Conservation (phyloP, 345 rosid genomes). For the Bruguiera sexangula region DNA sequence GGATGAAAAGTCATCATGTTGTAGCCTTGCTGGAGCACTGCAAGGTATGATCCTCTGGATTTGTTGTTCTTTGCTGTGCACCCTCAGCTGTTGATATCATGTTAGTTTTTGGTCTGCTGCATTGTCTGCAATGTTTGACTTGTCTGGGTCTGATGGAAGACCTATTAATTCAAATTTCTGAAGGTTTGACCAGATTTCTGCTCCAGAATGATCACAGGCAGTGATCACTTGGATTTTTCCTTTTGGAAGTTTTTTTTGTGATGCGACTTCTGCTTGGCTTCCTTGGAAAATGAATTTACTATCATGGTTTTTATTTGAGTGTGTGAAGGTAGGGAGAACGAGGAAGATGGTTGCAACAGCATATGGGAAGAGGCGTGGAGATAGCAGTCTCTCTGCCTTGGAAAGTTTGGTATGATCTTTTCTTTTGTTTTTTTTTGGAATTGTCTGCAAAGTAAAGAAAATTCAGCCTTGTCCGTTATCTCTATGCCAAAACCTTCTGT, state of each 20-base stretch:
- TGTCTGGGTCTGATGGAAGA: not conserved
- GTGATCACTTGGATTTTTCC: not conserved
- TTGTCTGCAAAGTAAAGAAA: too few relatives aligned
- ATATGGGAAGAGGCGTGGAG: conserved; percentile 80
- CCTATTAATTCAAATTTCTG: not conserved
- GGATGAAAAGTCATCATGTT: conserved; percentile 61
- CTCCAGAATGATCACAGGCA: not conserved
- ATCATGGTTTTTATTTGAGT: conserved; percentile 21
- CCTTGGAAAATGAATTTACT: conserved; percentile 8
- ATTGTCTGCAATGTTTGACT: not conserved
- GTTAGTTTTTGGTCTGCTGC: not conserved
- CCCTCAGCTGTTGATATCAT: not conserved
- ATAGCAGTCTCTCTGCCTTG: conserved; percentile 67
- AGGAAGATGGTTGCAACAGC: conserved; percentile 74
- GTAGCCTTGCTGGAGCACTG: conserved; percentile 78
- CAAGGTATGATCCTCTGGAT: conserved; percentile 47
- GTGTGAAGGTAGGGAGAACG: conserved; percentile 74
- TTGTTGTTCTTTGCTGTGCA: not conserved
- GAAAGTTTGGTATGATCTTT: conserved; percentile 56
- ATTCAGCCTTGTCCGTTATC: not conserved
- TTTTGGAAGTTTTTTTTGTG: not conserved
- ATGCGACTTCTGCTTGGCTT: conserved; percentile 13
- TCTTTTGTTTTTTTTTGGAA: too few relatives aligned
- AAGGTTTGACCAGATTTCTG: too few relatives aligned
- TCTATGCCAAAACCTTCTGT: not conserved